These are phyloP conservation scores for Crassisporium funariophilum DNA, from an alignment of 768 basidiomycete species.

Conservation along the genomic window DNA sequence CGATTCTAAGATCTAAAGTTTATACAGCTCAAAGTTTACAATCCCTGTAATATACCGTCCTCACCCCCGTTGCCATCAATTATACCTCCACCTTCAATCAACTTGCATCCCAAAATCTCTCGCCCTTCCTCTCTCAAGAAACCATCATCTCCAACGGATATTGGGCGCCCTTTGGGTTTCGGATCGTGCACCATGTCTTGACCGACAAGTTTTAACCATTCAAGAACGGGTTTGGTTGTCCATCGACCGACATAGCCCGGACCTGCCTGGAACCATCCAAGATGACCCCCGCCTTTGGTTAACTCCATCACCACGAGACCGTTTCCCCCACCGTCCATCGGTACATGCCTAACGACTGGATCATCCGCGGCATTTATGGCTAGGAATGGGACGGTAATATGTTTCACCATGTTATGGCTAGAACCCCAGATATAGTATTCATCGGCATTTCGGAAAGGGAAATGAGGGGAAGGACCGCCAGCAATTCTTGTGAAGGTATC, in stretches of 20 bases:
- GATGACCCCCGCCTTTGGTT: constrained; percentile 71
- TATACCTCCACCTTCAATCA: constrained; percentile 52
- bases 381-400: constrained; percentile 73
- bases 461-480: constrained; percentile 64
- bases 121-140: constrained; percentile 61
- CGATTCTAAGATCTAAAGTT: constrained; percentile 6
- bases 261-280: constrained; percentile 79
- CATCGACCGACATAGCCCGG: constrained; percentile 52
- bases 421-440: constrained; percentile 57
- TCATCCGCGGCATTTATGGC: constrained; percentile 78
- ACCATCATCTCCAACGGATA: constrained; percentile 56
- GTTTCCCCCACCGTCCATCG: constrained; percentile 55
- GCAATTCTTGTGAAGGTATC: constrained; percentile 64
- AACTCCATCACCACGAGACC: constrained; percentile 59
- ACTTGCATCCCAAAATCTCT: constrained; percentile 59
- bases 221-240: constrained; percentile 70
- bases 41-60: constrained; percentile 60
- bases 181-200: constrained; percentile 48
- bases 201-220: constrained; percentile 66
- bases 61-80: constrained; percentile 56
- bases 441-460: constrained; percentile 47
- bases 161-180: constrained; percentile 27
- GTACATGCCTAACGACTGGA: constrained; percentile 68
- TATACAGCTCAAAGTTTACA: constrained; percentile 38
- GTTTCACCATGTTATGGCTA: constrained; percentile 58